A percentile compares a stretch with the other conserved stretches of the same genome.
phyloP scores from a whole-genome alignment of 1,284 basidiomycete genomes.

The Cutaneotrichosporon dermatis region DNA sequence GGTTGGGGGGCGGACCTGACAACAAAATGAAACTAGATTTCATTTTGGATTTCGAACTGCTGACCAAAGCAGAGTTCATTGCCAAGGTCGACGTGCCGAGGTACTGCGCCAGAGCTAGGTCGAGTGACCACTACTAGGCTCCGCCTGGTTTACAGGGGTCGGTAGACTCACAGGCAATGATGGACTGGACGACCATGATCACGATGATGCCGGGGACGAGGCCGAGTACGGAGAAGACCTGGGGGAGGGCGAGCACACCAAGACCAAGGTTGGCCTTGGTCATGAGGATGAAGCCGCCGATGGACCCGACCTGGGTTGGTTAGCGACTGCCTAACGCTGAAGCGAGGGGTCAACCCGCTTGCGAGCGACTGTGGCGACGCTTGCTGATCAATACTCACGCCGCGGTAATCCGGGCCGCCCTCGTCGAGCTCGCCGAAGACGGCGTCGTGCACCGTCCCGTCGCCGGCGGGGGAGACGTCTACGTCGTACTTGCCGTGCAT shows the following conservation, averaged over 20 bases:
- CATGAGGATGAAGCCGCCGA: conserved; percentile 24
- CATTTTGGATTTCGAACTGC: too few species aligned
- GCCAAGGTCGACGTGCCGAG: too few species aligned
- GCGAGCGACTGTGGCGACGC: too few species aligned
- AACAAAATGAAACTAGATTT: too few species aligned
- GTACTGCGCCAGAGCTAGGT: too few species aligned
- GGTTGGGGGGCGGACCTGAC: too few species aligned
- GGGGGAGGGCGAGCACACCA: conserved; percentile 37
- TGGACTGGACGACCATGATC: conserved; percentile 30
- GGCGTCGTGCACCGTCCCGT: conserved; percentile 20
- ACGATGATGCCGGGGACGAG: conserved; percentile 35
- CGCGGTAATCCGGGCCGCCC: conserved; percentile 31
- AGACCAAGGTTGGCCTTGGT: conserved; percentile 38
- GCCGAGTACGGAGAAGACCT: conserved; percentile 32
- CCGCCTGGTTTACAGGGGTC: too few species aligned
- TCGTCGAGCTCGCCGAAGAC: conserved; percentile 32
- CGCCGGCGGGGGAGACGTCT: conserved; percentile 17
- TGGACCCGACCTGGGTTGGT: conserved; percentile 14
- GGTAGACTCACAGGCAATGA: conserved; percentile 30
- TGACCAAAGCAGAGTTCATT: too few species aligned
- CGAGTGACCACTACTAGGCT: too few species aligned
- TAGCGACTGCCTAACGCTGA: background rate
- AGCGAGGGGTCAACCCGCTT: too few species aligned
- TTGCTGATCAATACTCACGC: conserved; percentile 14
- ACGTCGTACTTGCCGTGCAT: conserved; percentile 6